Base-by-base conservation (phyloP, 345 rosid genomes). In the Mercurialis annua region DNA sequence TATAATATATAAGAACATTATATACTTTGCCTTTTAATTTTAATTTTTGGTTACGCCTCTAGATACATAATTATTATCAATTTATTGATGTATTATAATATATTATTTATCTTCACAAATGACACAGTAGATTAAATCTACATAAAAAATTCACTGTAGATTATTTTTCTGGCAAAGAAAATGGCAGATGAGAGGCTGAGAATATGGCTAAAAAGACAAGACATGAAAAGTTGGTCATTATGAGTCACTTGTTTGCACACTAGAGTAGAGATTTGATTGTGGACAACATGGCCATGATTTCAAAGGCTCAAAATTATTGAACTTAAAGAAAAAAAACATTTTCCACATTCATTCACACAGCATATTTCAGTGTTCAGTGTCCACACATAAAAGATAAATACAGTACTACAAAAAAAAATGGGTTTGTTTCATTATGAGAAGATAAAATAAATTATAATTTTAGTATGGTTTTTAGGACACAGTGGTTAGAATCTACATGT, bases 401-500 rank as follows among this genome's bases (percentile, higher is more conserved):
- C n/a, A 18, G 24, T 1, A 44, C 71, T 16, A 11, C 18, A 33
- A 44, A 31, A 47, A 7, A 33, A 30, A 58, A 47, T 3, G 20
- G 49, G 20, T 11, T 14, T 40, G 44, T 40, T 40, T 9, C 44
- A 40, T 40, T 1, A 40, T 40, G 44, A 40, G 16, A 30, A 36
- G 15, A 48, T 18, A 43, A 21, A 0, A 43, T 29, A 11, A 40
- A 67, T 57, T 17, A 18, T 59, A 15, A 0, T 10, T 52, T 38
- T 57, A 5, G 20, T 27, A 43, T 16, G 3, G 36, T 27, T 66
- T 34, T 36, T 16, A n/a, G 16, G 24, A 55, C 43, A 30, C 15
- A 29, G 51, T 24, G 47, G 73, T 38, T 57, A 67, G 71, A 56
- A 56, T 56, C 30, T 67, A 31, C 23, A 27, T n/a, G 15, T 47